A percentile compares a stretch with the other conserved stretches of the same genome.
These are phyloP conservation scores for Starmera amethionina DNA, from an alignment of 805 yeast genomes.

Conservation along the genomic window DNA sequence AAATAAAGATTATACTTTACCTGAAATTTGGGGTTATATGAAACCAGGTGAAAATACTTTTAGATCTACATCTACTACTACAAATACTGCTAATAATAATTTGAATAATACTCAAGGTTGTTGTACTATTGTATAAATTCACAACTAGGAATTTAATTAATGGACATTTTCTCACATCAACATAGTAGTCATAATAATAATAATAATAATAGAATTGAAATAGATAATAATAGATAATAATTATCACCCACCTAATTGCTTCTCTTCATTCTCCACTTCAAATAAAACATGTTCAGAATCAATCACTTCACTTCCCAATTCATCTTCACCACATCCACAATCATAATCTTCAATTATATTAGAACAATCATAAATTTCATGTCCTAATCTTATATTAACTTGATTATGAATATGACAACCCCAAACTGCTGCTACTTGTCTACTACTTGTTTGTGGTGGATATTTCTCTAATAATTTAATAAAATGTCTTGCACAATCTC, in stretches of 20 bases:
- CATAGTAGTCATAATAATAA: neutral
- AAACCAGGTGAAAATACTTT: conserved; percentile 28
- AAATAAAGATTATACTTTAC: conserved; percentile 26
- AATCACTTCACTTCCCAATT: conserved; percentile 28
- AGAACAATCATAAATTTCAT: conserved; percentile 75
- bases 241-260: conserved; percentile 33
- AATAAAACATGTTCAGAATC: conserved; percentile 34
- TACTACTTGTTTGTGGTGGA: conserved; percentile 77
- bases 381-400: conserved; percentile 65
- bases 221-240: too few relatives aligned
- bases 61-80: conserved; percentile 10
- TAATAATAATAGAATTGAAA: too few relatives aligned
- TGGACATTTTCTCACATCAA: too few relatives aligned
- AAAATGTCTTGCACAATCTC: conserved; percentile 94
- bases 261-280: conserved; percentile 38
- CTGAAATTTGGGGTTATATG: conserved; percentile 31
- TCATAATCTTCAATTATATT: conserved; percentile 83
- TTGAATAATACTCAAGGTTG: conserved; percentile 13
- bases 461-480: conserved; percentile 51
- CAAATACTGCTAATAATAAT: conserved; percentile 1
- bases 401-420: conserved; percentile 89
- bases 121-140: conserved; percentile 27
- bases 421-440: conserved; percentile 87
- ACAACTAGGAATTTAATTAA: too few relatives aligned
- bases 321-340: conserved; percentile 91